Base-by-base conservation (phyloP, 805 yeast species). In the Scheffersomyces spartinae region DNA sequence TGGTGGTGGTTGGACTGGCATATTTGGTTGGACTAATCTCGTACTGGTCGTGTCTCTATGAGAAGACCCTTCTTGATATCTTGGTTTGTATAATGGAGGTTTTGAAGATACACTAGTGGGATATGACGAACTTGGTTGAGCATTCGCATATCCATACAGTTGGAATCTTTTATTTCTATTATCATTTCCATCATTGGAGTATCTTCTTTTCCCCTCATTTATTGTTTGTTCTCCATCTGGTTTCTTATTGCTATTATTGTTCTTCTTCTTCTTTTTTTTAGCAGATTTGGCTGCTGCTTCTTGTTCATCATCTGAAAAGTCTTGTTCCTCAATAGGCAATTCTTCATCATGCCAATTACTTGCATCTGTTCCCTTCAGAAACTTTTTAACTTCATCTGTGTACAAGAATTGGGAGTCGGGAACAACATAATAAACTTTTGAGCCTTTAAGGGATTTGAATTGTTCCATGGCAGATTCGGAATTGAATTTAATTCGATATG, bases 301-400 rank as follows among this genome's bases (percentile, higher is more conserved):
- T 33, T 70, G 71, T 45, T 88, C 97, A 49, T 91, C 97, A 47
- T 91, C 97, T 2, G 95, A 82, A 38, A 77, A 88, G 45, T 88
- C 97, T 47, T 83, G 94, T 47, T 91, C 97, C 16, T 81, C 93
- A 38, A 75, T 85, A 0, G 95, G 84, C 16, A 88, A 52, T 43
- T 91, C 98, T 53, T 91, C 97, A 49, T 91, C 98, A 46, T 83
- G 79, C 48, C 83, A 76, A 40, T 91, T 91, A 42, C 94, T 80
- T 0, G 98, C 98, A 55, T 91, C 98, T 2, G 85, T 77, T 13
- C 97, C 98, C 42, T 78, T 86, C n/a, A n/a, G n/a, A 11, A 74
- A 31, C 13, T 64, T 55, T 39, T 73, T 81, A 28, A 86, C 64
- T 13, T 70, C 55, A 26, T 78, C 79, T 0, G 97, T 88, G 35